Evolutionary conservation across 371 early-diverging fungal genomes (phyloP).

Genomic region (Apophysomyces elegans): DNA sequence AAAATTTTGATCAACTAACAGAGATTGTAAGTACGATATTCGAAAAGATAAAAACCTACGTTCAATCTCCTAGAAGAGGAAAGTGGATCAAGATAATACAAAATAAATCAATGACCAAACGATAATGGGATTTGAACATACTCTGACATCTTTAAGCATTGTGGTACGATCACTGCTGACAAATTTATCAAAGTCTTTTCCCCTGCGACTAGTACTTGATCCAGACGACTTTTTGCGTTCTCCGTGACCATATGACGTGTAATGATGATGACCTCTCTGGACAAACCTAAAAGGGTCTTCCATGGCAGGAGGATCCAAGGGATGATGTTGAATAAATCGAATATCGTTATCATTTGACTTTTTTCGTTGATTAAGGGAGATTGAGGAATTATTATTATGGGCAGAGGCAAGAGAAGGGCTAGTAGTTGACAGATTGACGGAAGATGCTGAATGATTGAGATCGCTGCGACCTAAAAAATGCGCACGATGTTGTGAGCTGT

Average conservation of each 20-base stretch:
- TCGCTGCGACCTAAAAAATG: slow-evolving; percentile 10
- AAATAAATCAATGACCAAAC: not conserved
- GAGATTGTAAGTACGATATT: too few relatives aligned
- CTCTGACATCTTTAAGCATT: slow-evolving; percentile 14
- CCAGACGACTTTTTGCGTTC: slow-evolving; percentile 24
- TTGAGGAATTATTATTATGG: slow-evolving; percentile 17
- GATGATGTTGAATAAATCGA: slow-evolving; percentile 18
- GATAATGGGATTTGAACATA: not conserved
- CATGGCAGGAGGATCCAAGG: slow-evolving; percentile 14
- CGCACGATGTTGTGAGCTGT: slow-evolving; percentile 13
- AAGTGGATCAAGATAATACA: not conserved
- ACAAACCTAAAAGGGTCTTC: slow-evolving; percentile 18
- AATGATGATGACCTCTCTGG: slow-evolving; percentile 16
- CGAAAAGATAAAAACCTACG: not conserved
- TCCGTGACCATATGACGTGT: slow-evolving; percentile 10
- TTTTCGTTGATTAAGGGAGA: slow-evolving; percentile 15
- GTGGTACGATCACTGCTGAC: not conserved
- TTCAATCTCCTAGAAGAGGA: not conserved
- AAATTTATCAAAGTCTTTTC: slow-evolving; percentile 23
- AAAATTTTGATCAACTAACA: slow-evolving; percentile 47
- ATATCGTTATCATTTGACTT: slow-evolving; percentile 19
- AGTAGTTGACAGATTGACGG: not conserved
- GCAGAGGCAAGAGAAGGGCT: not conserved
- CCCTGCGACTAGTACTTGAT: slow-evolving; percentile 17
- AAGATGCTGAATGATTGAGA: slow-evolving; percentile 1